phyloP scores from a whole-genome alignment of 352 stramenopile genomes.

The Phytophthora nicotianae region DNA sequence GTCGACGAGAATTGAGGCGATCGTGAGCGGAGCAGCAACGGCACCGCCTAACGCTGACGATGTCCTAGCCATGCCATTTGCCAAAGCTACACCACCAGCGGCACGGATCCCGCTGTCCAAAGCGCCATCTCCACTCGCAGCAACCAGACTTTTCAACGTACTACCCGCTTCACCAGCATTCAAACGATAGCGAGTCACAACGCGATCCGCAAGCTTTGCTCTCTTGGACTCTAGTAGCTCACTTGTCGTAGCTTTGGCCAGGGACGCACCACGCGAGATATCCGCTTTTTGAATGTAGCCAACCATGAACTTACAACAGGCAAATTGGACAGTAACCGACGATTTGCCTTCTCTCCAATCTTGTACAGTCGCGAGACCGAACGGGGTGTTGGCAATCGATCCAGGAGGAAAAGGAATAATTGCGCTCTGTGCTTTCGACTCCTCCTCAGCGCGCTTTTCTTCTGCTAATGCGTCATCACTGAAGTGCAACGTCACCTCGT shows the following conservation, averaged over 20 bases:
- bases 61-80: conserved; percentile 75
- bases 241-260: conserved; percentile 48
- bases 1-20: conserved; percentile 88
- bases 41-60: conserved; percentile 60
- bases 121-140: conserved; percentile 71
- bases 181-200: conserved; percentile 63
- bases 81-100: conserved; percentile 72
- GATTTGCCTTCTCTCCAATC: conserved; percentile 43
- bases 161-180: conserved; percentile 32
- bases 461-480: conserved; percentile 20
- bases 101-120: conserved; percentile 86
- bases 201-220: conserved; percentile 57
- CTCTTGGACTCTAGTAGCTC: conserved; percentile 61
- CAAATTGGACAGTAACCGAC: conserved; percentile 55
- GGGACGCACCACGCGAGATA: conserved; percentile 58
- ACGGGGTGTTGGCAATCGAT: conserved; percentile 64
- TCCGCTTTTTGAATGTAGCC: conserved; percentile 73
- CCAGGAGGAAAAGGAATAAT: conserved; percentile 53
- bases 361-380: conserved; percentile 65
- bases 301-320: conserved; percentile 37
- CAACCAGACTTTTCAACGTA: conserved; percentile 57
- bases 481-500: conserved; percentile 61
- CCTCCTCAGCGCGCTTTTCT: conserved; percentile 25
- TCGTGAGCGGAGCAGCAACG: conserved; percentile 74
- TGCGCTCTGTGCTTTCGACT: conserved; percentile 8